phyloP scores from a whole-genome alignment of 2,329 filamentous ascomycete species.

The Fusarium vanettenii region DNA sequence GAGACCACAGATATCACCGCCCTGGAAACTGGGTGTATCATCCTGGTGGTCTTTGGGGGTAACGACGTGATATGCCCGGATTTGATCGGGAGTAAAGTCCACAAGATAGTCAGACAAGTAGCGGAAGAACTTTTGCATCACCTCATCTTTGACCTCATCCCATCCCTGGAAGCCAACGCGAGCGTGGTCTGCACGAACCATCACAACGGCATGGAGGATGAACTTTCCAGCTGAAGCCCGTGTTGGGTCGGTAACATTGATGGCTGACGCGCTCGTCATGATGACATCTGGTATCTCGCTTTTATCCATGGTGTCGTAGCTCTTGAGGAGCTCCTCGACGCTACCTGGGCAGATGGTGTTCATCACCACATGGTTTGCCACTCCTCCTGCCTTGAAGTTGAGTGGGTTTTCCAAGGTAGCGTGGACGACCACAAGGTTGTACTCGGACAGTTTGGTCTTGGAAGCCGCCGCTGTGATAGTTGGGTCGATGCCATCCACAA shows the following conservation, averaged over 20 bases:
- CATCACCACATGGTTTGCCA: neutral
- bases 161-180: neutral
- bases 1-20: neutral
- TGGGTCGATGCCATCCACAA: neutral
- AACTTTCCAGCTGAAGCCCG: neutral
- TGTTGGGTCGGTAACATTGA: neutral
- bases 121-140: neutral
- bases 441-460: neutral
- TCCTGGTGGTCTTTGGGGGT: neutral
- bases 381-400: neutral
- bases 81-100: neutral
- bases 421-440: neutral
- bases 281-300: neutral
- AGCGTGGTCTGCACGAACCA: neutral
- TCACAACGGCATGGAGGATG: neutral
- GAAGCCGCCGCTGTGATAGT: neutral
- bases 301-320: neutral
- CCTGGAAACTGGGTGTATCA: neutral
- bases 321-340: neutral
- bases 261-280: neutral
- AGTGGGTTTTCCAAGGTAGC: neutral
- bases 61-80: neutral
- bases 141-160: neutral
- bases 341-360: neutral
- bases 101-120: neutral